Conservation (phyloP, 2,329 filamentous ascomycete species). For the Annulohypoxylon truncatum region DNA sequence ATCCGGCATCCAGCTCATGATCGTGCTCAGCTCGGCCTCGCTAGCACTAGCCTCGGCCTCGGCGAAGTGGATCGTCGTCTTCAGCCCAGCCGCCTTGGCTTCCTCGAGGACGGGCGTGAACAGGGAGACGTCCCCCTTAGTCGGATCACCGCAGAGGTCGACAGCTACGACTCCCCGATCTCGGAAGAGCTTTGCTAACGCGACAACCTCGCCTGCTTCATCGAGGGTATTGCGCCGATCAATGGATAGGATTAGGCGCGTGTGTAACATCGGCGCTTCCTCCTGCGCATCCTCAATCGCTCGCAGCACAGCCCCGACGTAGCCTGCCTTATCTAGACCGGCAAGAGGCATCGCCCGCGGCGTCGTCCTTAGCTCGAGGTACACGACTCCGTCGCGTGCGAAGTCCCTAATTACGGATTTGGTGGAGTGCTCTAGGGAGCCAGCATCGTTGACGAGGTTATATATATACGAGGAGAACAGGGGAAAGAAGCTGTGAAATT, state of each 20-base stretch:
- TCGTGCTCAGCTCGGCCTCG: slow-evolving; percentile 68
- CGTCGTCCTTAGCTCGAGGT: slow-evolving; percentile 84
- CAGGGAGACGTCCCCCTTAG: slow-evolving; percentile 67
- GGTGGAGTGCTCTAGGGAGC: slow-evolving; percentile 71
- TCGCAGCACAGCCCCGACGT: slow-evolving; percentile 74
- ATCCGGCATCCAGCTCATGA: slow-evolving; percentile 74
- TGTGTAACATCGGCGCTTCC: slow-evolving; percentile 60
- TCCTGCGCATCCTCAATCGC: slow-evolving; percentile 61
- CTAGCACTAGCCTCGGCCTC: slow-evolving; percentile 71
- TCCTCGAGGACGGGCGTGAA: slow-evolving; percentile 69
- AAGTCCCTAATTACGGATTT: slow-evolving; percentile 74
- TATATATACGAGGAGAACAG: slow-evolving; percentile 86
- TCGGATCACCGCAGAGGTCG: slow-evolving; percentile 83
- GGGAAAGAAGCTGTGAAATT: slow-evolving; percentile 73
- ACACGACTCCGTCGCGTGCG: slow-evolving; percentile 75
- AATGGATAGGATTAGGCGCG: slow-evolving; percentile 77
- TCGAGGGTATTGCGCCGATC: slow-evolving; percentile 72
- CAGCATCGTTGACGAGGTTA: slow-evolving; percentile 72
- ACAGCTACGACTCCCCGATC: slow-evolving; percentile 73
- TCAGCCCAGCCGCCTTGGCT: slow-evolving; percentile 67
- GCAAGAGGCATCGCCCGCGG: slow-evolving; percentile 70
- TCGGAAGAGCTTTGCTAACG: slow-evolving; percentile 69
- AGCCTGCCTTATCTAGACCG: slow-evolving; percentile 69
- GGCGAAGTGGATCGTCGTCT: slow-evolving; percentile 81
- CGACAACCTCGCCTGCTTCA: slow-evolving; percentile 72